Evolutionary conservation across 257 asterid species (phyloP).

Genomic region (Solanum clarkiae): DNA sequence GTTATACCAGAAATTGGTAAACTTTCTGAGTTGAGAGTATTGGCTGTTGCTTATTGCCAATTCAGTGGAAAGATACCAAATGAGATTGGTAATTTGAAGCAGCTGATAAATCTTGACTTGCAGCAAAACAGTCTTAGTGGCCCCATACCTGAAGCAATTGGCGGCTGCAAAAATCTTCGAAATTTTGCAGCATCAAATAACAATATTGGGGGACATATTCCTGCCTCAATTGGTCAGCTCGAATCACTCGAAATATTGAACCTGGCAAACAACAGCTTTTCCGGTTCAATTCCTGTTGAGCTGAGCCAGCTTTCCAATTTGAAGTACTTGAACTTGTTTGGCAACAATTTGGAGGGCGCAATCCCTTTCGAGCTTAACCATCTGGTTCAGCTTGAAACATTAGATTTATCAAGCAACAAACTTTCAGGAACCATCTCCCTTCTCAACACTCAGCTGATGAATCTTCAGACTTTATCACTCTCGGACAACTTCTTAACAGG

Average conservation of each 20-base stretch:
- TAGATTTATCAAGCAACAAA: slow-evolving; percentile 60
- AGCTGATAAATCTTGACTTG: slow-evolving; percentile 39
- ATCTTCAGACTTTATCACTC: slow-evolving; percentile 39
- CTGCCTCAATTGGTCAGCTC: slow-evolving; percentile 35
- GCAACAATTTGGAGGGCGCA: slow-evolving; percentile 48
- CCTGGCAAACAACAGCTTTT: slow-evolving; percentile 67
- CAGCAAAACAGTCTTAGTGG: slow-evolving; percentile 55
- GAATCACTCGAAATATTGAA: slow-evolving; percentile 54
- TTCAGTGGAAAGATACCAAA: slow-evolving; percentile 62
- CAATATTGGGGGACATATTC: slow-evolving; percentile 47
- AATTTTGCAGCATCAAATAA: slow-evolving; percentile 64
- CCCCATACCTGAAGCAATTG: slow-evolving; percentile 47
- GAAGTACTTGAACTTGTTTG: slow-evolving; percentile 65
- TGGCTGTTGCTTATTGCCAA: slow-evolving; percentile 67
- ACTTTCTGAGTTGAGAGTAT: slow-evolving; percentile 39
- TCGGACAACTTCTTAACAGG: slow-evolving; percentile 40
- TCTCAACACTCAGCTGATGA: slow-evolving; percentile 23
- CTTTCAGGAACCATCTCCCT: slow-evolving; percentile 47
- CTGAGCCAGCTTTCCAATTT: slow-evolving; percentile 29
- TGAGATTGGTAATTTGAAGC: slow-evolving; percentile 52
- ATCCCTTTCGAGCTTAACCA: slow-evolving; percentile 49
- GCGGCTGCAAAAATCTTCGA: slow-evolving; percentile 39
- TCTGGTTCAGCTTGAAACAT: slow-evolving; percentile 26
- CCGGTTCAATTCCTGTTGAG: slow-evolving; percentile 51
- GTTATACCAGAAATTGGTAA: slow-evolving; percentile 32